Base-by-base conservation (phyloP, 2,329 filamentous ascomycete species). In the Akanthomyces muscarius region DNA sequence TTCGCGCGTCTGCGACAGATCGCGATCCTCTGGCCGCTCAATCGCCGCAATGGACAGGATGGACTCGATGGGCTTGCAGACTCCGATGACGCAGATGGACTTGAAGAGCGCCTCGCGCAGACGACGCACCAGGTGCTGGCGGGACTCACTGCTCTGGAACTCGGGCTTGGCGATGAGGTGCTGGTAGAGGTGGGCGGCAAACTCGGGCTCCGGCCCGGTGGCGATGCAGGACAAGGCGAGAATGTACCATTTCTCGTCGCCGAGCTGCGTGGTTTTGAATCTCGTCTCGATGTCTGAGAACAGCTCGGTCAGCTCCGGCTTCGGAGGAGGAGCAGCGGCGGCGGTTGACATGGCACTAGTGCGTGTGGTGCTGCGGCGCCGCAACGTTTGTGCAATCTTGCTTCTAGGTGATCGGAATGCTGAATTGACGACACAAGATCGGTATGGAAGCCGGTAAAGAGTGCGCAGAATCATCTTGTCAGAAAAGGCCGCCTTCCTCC, bases 1-100 rank as follows among this genome's bases (percentile, higher is more conserved):
- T 65, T 85, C 78, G 66, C 86, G 80, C 3, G 82, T 84, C 63
- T 74, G 76, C 4, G 74, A 78, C 62, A 77, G 83, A 67, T 89
- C 86, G 58, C 79, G 81, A 67, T 89, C 86, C 69, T 87, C 84
- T 0, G 70, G 67, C 5, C 66, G 66, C 66, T 86, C 83, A 11
- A 83, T 69, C 18, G 77, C 74, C 63, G 73, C 76, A 60, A 87
- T 86, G n/a, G 80, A 76, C 8, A 86, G 75, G 50, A 87, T 81
- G 1, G 84, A 81, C 67, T 87, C 85, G 5, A 89, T 72, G 8
- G 85, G 84, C 68, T 86, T 88, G 71, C 83, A 86, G 0, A 88
- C 83, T 0, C 86, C 86, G 18, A 86, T 78, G 2, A 88, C 75
- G 14, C 77, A 75, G 13, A 85, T 77, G n/a, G 79, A 73, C 72